Conservation (phyloP, 2,329 filamentous ascomycete genomes). For the Aspergillus sp. region DNA sequence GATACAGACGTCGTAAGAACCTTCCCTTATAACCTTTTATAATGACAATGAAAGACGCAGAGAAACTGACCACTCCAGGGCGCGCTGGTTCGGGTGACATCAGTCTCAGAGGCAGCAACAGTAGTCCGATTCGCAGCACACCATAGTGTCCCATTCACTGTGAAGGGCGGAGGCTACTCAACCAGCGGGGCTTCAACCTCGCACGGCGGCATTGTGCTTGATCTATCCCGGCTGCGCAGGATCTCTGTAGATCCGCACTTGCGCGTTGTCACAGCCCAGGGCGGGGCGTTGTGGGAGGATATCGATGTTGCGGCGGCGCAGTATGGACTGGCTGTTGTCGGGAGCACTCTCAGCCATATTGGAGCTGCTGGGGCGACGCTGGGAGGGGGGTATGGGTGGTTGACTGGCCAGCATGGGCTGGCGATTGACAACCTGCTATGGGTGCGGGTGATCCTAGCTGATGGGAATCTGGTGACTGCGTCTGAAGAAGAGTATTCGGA, state of each 20-base stretch:
- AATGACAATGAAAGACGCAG: too few relatives aligned
- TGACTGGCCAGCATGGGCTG: constrained; percentile 55
- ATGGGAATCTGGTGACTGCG: constrained; percentile 34
- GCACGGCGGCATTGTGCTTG: constrained; percentile 54
- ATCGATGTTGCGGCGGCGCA: constrained; percentile 47
- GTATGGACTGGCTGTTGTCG: constrained; percentile 57
- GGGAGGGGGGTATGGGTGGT: constrained; percentile 58
- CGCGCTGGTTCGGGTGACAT: too few relatives aligned
- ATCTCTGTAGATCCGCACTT: constrained; percentile 50
- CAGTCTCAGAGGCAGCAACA: too few relatives aligned
- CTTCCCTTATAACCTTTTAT: too few relatives aligned
- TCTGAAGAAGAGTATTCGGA: constrained; percentile 46
- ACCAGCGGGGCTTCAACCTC: too few relatives aligned
- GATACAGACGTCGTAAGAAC: too few relatives aligned
- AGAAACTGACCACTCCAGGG: too few relatives aligned
- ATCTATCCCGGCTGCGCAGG: constrained; percentile 52
- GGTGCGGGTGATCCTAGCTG: constrained; percentile 38
- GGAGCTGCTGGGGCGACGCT: constrained; percentile 59
- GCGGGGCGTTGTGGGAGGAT: constrained; percentile 55
- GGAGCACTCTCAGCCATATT: constrained; percentile 60
- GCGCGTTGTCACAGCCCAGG: constrained; percentile 51
- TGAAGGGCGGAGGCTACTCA: too few relatives aligned
- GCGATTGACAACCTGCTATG: constrained; percentile 50
- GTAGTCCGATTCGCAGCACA: too few relatives aligned
- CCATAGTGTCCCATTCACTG: too few relatives aligned